Evolutionary conservation across 1,284 basidiomycete species (phyloP).

Genomic region (Malassezia furfur): DNA sequence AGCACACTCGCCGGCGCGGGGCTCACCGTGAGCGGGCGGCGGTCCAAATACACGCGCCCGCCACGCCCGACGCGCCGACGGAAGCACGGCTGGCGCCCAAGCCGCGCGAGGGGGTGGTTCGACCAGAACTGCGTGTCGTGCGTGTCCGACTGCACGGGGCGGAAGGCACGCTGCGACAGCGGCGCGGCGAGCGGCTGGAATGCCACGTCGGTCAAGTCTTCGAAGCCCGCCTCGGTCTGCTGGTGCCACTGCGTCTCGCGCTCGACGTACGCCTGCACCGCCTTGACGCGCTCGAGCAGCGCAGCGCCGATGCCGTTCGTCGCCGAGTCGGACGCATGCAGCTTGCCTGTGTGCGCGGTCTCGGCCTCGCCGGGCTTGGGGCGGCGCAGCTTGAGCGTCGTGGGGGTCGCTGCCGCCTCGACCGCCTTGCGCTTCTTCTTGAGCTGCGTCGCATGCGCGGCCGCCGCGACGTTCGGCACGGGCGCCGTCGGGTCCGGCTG

Average conservation of each 20-base stretch:
- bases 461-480: background rate
- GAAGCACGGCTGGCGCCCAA: constrained; percentile 44
- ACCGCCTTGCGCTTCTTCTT: constrained; percentile 40
- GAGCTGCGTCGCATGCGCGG: constrained; percentile 19
- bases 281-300: constrained; percentile 39
- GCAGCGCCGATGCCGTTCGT: constrained; percentile 59
- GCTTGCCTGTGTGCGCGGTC: constrained; percentile 16
- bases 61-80: constrained; percentile 43
- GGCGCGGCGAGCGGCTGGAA: constrained; percentile 38
- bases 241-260: constrained; percentile 35
- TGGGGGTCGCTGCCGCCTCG: constrained; percentile 20
- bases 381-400: constrained; percentile 28
- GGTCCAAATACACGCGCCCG: constrained; percentile 43
- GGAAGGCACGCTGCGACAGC: constrained; percentile 32
- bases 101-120: constrained; percentile 21
- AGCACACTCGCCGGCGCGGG: constrained; percentile 37
- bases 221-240: constrained; percentile 39
- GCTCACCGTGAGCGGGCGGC: constrained; percentile 37
- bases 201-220: constrained; percentile 42
- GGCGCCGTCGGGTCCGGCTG: constrained; percentile 24
- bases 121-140: constrained; percentile 18
- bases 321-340: background rate
- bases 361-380: constrained; percentile 25
- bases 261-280: constrained; percentile 44
- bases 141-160: constrained; percentile 39